Base-by-base conservation (phyloP, 768 basidiomycete genomes). In the Mycena rosella region DNA sequence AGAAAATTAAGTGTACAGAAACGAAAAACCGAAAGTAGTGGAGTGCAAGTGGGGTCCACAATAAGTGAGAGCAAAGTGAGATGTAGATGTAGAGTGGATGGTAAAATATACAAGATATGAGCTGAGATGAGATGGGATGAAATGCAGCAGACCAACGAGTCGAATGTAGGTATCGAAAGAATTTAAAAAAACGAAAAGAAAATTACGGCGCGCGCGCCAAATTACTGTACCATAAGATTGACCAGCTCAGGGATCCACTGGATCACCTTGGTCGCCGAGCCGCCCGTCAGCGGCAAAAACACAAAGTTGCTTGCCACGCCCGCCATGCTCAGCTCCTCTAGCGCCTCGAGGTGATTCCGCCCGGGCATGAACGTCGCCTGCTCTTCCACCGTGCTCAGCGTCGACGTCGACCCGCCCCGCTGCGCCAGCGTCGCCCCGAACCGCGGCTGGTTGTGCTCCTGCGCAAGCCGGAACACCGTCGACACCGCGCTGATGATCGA, bases 221-320 rank as follows among this genome's bases (percentile, higher is more conserved):
- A n/a, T 62, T 63, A 68, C 77, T 82, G 81, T 58, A 88, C 83
- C 69, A 87, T 87, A 74, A 83, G 84, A 74, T 79, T 76, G 29
- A 89, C 83, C 69, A 89, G 78, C 73, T 86, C 85, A 34, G 91
- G 89, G 65, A 94, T 92, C 91, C 91, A 94, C 60, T 89, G 86
- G 66, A 92, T 85, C 82, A 93, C 86, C 73, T 85, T 88, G 56
- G 87, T 85, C 67, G 87, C 89, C 27, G 86, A 83, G 20, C 83
- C 83, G 52, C 85, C 84, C 65, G 80, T 77, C 20, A 86, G 80
- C 4, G 89, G 83, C 36, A 93, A 77, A 80, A 95, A 95, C 67
- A 87, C 84, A 82, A 92, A 91, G 73, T 83, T 89, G 69, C 84
- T 89, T n/a, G 88, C 87, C 2, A 96, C 81, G 9, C 93, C 93